phyloP scores from a whole-genome alignment of 306 rosid species.

The Cucurbita moschata region DNA sequence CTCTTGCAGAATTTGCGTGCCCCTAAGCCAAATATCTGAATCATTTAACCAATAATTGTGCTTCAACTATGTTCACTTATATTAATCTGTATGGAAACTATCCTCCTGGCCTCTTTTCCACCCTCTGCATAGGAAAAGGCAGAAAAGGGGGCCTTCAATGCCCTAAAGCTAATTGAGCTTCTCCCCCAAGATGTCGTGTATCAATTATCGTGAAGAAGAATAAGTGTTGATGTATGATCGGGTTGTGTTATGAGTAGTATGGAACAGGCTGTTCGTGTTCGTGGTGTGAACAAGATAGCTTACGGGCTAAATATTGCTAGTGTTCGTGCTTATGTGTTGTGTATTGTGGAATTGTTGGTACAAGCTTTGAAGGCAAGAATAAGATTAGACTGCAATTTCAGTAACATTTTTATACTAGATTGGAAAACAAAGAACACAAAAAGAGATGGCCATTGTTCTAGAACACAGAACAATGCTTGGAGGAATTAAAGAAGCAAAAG shows the following conservation, averaged over 20 bases:
- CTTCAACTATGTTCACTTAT: conserved; percentile 90
- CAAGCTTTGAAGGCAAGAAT: too few species aligned
- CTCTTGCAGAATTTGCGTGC: conserved; percentile 70
- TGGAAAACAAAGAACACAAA: too few species aligned
- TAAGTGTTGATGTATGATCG: neutral
- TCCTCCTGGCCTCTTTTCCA: conserved; percentile 77
- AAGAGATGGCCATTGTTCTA: too few species aligned
- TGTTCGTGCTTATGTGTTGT: too few species aligned
- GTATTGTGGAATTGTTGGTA: too few species aligned
- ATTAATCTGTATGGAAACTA: conserved; percentile 72
- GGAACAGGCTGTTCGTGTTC: neutral
- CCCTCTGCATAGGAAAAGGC: neutral
- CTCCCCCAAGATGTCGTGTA: neutral
- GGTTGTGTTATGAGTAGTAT: neutral
- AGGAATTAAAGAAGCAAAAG: neutral
- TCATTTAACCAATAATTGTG: conserved; percentile 58
- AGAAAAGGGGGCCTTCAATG: neutral
- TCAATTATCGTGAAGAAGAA: neutral
- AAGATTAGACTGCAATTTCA: too few species aligned
- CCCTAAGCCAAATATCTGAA: conserved; percentile 53
- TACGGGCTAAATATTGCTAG: neutral
- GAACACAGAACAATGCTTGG: neutral
- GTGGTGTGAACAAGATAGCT: neutral
- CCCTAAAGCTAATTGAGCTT: neutral
- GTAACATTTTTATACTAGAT: too few species aligned